These are phyloP conservation scores for Primulina huaijiensis DNA, from an alignment of 257 asterid species.

Conservation along the genomic window DNA sequence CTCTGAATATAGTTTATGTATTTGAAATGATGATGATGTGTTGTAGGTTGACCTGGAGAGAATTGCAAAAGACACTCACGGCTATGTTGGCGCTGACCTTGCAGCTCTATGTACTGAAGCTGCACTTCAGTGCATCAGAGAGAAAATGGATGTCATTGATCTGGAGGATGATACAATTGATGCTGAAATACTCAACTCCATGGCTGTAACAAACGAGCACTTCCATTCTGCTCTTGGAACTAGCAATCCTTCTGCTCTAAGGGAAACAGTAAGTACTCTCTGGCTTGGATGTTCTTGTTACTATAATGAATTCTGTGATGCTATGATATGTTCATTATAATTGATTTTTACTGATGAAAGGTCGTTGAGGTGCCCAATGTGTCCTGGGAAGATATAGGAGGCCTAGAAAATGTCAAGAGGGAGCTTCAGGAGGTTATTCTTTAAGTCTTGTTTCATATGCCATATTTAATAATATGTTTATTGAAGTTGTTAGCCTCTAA, in stretches of 20 bases:
- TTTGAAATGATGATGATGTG: neutral
- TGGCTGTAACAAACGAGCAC: conserved; percentile 59
- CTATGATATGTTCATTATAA: neutral
- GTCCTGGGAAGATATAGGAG: conserved; percentile 47
- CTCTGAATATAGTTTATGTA: neutral
- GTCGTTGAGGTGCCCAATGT: conserved; percentile 54
- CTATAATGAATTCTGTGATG: neutral
- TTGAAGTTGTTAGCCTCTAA: neutral
- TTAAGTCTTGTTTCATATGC: neutral
- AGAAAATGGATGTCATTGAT: conserved; percentile 64
- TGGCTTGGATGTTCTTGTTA: neutral
- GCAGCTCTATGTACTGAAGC: conserved; percentile 69
- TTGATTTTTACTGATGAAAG: neutral
- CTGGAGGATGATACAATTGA: conserved; percentile 57
- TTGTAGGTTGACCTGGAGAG: conserved; percentile 51
- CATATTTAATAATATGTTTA: conserved; percentile 3
- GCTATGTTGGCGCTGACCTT: conserved; percentile 60
- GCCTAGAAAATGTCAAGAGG: conserved; percentile 48
- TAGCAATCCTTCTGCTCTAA: conserved; percentile 61
- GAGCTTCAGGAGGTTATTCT: conserved; percentile 48
- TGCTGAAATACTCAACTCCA: conserved; percentile 57
- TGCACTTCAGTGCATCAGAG: conserved; percentile 61
- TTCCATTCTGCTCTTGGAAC: conserved; percentile 57
- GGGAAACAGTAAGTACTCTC: conserved; percentile 45
- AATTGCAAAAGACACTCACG: conserved; percentile 50